Base-by-base conservation (phyloP, 352 stramenopile species). In the Globisporangium barbulae region DNA sequence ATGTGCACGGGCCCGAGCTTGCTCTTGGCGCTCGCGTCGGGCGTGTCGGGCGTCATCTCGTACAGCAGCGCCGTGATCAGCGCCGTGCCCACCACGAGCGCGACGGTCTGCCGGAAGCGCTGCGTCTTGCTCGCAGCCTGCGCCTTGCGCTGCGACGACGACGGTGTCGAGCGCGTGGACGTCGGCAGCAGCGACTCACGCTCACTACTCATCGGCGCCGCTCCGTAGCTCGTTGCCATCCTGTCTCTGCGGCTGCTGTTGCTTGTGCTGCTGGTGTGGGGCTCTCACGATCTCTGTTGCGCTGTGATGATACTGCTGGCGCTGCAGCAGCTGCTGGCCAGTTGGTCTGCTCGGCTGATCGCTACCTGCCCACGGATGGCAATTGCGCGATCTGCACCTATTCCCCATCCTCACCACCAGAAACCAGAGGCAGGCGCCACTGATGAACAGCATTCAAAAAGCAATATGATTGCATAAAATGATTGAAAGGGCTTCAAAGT, bases 21-120 rank as follows among this genome's bases (percentile, higher is more conserved):
- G 59, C 33, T 49, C 37, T 65, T 59, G 54, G 31, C 39, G 35
- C 25, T 52, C 47, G 64, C 35, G 64, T 49, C 41, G 22, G 50
- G 22, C 25, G 45, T 28, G 21, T 41, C 15, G 2, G 63, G 63
- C 21, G 63, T 68, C 63, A 68, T 68, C 35, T 63, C 47, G 47
- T 59, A 68, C 19, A 68, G 56, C 39, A 68, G 55, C 48, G 56
- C 31, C 28, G 63, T 68, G 48, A 68, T 59, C 17, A 63, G 47
- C 13, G 50, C 55, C 37, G 63, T 63, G 37, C 47, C 41, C 13
- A 59, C 22, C 63, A 64, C 28, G 35, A 68, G 56, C 47, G 39
- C 45, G 25, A 63, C 13, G n/a, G 59, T 21, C 37, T 64, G 63
- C 55, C 54, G 63, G 48, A 54, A 53, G 63, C 63, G 63, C 55